Evolutionary conservation across 2,329 filamentous ascomycete genomes (phyloP).

Genomic region (Cytospora piceicola): DNA sequence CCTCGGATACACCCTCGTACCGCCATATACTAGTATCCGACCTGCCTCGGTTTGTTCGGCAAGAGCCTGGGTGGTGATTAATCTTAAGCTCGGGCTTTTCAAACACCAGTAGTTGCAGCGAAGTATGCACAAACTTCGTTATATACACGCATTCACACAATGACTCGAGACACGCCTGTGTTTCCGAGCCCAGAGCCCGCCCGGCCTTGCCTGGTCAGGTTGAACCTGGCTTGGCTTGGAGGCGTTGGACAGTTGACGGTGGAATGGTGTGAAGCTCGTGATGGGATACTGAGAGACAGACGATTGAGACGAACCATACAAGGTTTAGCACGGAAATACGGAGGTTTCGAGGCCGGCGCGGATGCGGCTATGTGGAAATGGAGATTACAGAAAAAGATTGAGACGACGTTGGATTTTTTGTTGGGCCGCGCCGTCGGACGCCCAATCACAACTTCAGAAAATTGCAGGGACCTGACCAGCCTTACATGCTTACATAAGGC

Average conservation of each 20-base stretch:
- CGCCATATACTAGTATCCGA: neutral
- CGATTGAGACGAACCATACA: no score
- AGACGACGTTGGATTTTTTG: neutral
- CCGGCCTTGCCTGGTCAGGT: neutral
- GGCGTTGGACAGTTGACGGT: neutral
- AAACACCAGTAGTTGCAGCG: no score
- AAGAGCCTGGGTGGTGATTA: neutral
- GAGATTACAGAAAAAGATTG: neutral
- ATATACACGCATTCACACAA: no score
- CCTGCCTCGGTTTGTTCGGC: neutral
- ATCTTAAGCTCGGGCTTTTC: no score
- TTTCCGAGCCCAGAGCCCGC: neutral
- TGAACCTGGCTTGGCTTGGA: neutral
- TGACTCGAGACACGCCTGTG: conserved; percentile 10
- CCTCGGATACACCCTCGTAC: neutral
- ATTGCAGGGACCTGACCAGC: neutral
- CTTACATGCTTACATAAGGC: neutral
- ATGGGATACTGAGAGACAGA: neutral
- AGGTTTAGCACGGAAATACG: neutral
- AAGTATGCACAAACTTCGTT: no score
- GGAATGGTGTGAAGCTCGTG: neutral
- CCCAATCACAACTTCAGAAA: neutral
- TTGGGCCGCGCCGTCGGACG: neutral
- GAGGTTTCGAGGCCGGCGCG: neutral
- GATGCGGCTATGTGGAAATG: neutral